These are phyloP conservation scores for Citrus maxima DNA, from an alignment of 345 rosid species.

Conservation along the genomic window DNA sequence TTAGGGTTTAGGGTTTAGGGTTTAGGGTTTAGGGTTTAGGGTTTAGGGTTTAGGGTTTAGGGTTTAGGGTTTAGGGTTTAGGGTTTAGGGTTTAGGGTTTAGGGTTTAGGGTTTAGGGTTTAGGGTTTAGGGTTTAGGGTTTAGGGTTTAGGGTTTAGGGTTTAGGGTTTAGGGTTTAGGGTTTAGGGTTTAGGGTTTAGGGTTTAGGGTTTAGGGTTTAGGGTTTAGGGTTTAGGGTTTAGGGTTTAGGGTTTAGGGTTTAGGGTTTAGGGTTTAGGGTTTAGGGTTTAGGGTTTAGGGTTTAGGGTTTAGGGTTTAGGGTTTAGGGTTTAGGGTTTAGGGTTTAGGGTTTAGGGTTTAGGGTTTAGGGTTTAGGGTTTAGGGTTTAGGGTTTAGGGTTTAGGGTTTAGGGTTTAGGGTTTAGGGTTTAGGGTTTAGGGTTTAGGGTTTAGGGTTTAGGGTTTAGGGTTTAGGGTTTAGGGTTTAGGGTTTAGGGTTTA, in stretches of 20 bases:
- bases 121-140: constrained; percentile 20
- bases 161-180: constrained; percentile 19
- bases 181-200: constrained; percentile 18
- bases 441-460: not conserved
- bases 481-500: not conserved
- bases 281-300: constrained; percentile 9
- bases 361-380: not conserved
- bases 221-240: constrained; percentile 24
- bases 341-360: not conserved
- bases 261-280: constrained; percentile 15
- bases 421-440: constrained; percentile 3
- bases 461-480: constrained; percentile 10
- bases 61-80: constrained; percentile 18
- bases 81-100: constrained; percentile 12
- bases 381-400: constrained; percentile 2
- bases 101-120: constrained; percentile 26
- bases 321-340: not conserved
- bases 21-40: constrained; percentile 21
- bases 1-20: constrained; percentile 19
- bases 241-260: constrained; percentile 20
- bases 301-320: constrained; percentile 9
- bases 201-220: constrained; percentile 12
- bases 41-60: constrained; percentile 19
- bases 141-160: constrained; percentile 21
- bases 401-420: constrained; percentile 12